Conservation (phyloP, 2,329 filamentous ascomycete genomes). For the Aspergillus tubingensis region DNA sequence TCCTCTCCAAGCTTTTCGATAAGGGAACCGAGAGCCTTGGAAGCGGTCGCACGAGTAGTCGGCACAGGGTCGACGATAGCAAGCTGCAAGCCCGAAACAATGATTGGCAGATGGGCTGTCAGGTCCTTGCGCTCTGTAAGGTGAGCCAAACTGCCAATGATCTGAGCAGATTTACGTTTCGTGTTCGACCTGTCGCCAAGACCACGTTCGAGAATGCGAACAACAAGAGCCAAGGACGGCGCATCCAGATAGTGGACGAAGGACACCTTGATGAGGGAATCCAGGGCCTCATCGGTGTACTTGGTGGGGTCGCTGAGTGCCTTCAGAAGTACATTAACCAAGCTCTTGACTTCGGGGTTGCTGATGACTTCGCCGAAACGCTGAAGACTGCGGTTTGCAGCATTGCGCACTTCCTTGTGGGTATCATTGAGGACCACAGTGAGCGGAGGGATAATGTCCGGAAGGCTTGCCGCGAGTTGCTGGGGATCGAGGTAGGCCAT, state of each 20-base stretch:
- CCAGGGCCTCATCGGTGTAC: conserved; percentile 91
- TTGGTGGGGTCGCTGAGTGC: conserved; percentile 96
- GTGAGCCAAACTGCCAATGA: conserved; percentile 96
- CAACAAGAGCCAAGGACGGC: conserved; percentile 89
- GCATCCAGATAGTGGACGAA: conserved; percentile 99
- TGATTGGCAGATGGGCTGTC: conserved; percentile 82
- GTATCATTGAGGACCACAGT: conserved; percentile 95
- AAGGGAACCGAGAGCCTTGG: conserved; percentile 92
- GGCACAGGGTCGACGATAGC: conserved; percentile 95
- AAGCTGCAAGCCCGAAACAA: conserved; percentile 84
- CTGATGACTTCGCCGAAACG: conserved; percentile 97
- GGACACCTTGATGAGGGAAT: conserved; percentile 94
- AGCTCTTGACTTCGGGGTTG: conserved; percentile 93
- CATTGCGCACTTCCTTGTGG: conserved; percentile 91
- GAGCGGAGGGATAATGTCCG: conserved; percentile 93
- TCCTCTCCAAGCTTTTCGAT: conserved; percentile 98
- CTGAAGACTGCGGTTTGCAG: conserved; percentile 93
- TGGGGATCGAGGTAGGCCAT: conserved; percentile 99
- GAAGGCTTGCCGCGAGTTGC: conserved; percentile 86
- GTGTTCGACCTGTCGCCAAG: conserved; percentile 88
- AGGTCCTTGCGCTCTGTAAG: conserved; percentile 95
- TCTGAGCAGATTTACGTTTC: conserved; percentile 93
- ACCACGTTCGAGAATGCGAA: conserved; percentile 91
- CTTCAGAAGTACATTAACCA: conserved; percentile 90
- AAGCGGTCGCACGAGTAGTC: conserved; percentile 92